Percentiles rank a stretch among this genome's conserved stretches.
phyloP scores from a whole-genome alignment of 2,329 filamentous ascomycete species.

The Neofusicoccum laricinum region DNA sequence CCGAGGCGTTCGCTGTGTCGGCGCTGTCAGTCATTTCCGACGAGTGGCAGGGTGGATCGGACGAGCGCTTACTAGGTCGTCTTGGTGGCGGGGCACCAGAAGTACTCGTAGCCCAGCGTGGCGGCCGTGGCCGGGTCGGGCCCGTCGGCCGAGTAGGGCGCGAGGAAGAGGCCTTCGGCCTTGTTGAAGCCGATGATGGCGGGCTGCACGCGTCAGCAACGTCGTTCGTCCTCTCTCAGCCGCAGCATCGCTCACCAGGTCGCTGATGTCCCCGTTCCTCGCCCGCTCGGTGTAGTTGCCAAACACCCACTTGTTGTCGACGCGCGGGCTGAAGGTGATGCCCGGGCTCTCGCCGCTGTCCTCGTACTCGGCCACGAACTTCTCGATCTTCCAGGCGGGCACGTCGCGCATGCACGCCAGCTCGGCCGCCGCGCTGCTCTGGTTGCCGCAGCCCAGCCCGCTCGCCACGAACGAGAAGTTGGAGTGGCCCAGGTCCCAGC shows the following conservation, averaged over 20 bases:
- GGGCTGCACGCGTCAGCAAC: slow-evolving; percentile 21
- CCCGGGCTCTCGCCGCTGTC: slow-evolving; percentile 26
- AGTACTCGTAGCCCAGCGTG: slow-evolving; percentile 23
- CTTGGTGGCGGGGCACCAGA: slow-evolving; percentile 32
- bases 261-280: slow-evolving; percentile 22
- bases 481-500: slow-evolving; percentile 25
- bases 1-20: slow-evolving; percentile 20
- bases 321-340: slow-evolving; percentile 28
- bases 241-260: not conserved
- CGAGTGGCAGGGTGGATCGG: not conserved
- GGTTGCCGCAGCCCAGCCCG: slow-evolving; percentile 32
- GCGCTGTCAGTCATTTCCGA: not conserved
- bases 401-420: slow-evolving; percentile 38
- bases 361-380: slow-evolving; percentile 31
- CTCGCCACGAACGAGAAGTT: slow-evolving; percentile 41
- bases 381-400: slow-evolving; percentile 26
- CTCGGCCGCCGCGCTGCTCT: slow-evolving; percentile 24
- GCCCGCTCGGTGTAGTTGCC: slow-evolving; percentile 33
- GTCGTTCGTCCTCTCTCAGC: not conserved
- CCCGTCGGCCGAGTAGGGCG: slow-evolving; percentile 31
- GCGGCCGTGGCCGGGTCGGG: slow-evolving; percentile 22
- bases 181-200: slow-evolving; percentile 36
- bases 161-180: slow-evolving; percentile 35
- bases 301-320: slow-evolving; percentile 33
- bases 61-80: slow-evolving; percentile 25